phyloP scores from a whole-genome alignment of 2,329 filamentous ascomycete species.

The Leptographium flavum region DNA sequence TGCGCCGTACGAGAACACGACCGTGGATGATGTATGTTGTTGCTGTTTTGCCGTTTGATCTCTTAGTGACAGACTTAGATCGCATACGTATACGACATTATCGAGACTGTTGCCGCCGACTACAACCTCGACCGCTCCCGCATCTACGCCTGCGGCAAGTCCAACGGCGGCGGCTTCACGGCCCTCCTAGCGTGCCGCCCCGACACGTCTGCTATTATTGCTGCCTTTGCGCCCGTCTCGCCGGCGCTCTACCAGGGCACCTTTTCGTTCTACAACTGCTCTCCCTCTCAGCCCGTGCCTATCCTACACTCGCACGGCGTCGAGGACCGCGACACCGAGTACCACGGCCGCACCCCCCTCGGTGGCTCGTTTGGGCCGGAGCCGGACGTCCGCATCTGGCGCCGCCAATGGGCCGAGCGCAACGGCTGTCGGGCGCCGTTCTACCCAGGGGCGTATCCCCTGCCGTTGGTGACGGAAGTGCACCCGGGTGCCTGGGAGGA shows the following conservation, averaged over 20 bases:
- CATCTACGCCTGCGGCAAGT: conserved; percentile 8
- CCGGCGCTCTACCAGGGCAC: conserved; percentile 7
- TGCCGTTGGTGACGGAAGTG: neutral
- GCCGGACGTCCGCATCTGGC: conserved; percentile 7
- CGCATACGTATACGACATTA: conserved; percentile 4
- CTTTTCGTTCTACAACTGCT: conserved; percentile 7
- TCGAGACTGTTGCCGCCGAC: neutral
- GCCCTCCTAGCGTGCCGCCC: conserved; percentile 6
- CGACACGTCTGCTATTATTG: conserved; percentile 6
- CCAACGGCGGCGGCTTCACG: conserved; percentile 7
- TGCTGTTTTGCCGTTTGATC: neutral
- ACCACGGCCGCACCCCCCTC: conserved; percentile 4
- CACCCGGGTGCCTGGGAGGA: conserved; percentile 7
- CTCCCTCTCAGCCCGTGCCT: conserved; percentile 1
- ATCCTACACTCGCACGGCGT: conserved; percentile 6
- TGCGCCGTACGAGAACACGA: conserved; percentile 7
- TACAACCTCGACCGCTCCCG: conserved; percentile 6
- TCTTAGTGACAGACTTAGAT: neutral
- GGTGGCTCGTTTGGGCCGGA: conserved; percentile 6
- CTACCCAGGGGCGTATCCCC: conserved; percentile 1
- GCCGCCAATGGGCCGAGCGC: conserved; percentile 5
- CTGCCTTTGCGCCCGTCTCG: conserved; percentile 6
- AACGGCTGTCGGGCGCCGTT: conserved; percentile 3
- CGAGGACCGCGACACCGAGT: conserved; percentile 6
- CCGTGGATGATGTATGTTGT: conserved; percentile 4